phyloP scores from a whole-genome alignment of 2,329 filamentous ascomycete genomes.

The Akanthomyces uredinophilus region DNA sequence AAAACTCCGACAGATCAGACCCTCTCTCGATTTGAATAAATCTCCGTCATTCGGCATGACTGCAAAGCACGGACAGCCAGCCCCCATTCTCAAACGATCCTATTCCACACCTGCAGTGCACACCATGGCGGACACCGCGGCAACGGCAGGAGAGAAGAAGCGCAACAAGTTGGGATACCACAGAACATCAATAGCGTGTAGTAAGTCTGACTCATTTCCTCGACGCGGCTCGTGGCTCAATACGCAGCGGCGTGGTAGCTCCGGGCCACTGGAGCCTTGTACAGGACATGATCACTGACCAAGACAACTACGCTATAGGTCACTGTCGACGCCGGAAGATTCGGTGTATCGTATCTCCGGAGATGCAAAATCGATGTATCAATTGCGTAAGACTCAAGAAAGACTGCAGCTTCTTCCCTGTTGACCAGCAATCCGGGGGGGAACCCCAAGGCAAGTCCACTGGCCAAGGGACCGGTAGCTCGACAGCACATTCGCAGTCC shows the following conservation, averaged over 20 bases:
- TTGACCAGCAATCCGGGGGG: conserved; percentile 61
- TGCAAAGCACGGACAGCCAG: not conserved
- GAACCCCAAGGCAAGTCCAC: conserved; percentile 37
- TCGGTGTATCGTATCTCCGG: conserved; percentile 69
- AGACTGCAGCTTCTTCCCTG: conserved; percentile 81
- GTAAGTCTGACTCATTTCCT: conserved; percentile 49
- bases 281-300: not conserved
- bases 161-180: conserved; percentile 90
- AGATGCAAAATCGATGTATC: conserved; percentile 67
- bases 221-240: not conserved
- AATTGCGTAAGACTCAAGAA: conserved; percentile 89
- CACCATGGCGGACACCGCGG: conserved; percentile 17
- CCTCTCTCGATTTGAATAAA: not conserved
- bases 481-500: conserved; percentile 37
- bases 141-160: conserved; percentile 38
- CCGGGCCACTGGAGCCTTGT: too few relatives aligned
- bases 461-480: conserved; percentile 31
- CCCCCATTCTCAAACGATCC: conserved; percentile 4
- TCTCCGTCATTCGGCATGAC: too few relatives aligned
- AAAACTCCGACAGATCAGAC: not conserved
- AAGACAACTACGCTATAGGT: conserved; percentile 41
- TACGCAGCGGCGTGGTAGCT: too few relatives aligned
- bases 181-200: conserved; percentile 82
- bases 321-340: conserved; percentile 88
- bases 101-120: conserved; percentile 9